Conservation (phyloP, 2,329 filamentous ascomycete genomes). For the Colletotrichum salicis region DNA sequence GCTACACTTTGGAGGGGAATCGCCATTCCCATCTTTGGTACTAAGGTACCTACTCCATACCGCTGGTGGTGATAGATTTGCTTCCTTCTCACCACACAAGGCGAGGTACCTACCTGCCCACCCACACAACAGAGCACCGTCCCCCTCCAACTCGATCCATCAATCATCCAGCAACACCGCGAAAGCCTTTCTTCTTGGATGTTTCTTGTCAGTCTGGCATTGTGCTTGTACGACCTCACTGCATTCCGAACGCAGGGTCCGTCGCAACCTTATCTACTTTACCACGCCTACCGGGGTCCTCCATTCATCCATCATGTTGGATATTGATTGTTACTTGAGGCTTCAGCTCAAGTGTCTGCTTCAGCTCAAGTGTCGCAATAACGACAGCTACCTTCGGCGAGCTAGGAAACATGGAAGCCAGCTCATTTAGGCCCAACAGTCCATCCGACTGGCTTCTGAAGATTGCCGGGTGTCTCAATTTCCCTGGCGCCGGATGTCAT, state of each 20-base stretch:
- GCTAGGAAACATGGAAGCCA: background rate
- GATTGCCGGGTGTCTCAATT: background rate
- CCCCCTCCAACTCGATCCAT: background rate
- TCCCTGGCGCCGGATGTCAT: background rate
- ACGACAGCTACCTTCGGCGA: background rate
- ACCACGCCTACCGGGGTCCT: background rate
- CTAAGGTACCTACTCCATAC: too few relatives aligned
- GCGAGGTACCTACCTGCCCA: background rate
- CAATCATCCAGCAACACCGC: background rate
- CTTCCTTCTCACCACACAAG: too few relatives aligned
- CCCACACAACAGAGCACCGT: background rate
- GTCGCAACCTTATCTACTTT: background rate
- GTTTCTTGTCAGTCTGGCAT: background rate
- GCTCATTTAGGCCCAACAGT: background rate
- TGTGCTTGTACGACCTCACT: background rate
- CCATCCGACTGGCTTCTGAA: background rate
- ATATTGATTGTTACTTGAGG: background rate
- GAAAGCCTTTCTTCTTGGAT: background rate
- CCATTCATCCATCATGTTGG: background rate
- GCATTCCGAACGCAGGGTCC: background rate
- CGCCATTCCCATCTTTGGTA: background rate
- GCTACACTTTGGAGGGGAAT: background rate
- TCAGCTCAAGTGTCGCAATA: background rate
- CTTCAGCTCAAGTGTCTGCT: background rate
- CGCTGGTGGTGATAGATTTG: too few relatives aligned